phyloP scores from a whole-genome alignment of 129 eudicot species.

The Tanacetum coccineum region DNA sequence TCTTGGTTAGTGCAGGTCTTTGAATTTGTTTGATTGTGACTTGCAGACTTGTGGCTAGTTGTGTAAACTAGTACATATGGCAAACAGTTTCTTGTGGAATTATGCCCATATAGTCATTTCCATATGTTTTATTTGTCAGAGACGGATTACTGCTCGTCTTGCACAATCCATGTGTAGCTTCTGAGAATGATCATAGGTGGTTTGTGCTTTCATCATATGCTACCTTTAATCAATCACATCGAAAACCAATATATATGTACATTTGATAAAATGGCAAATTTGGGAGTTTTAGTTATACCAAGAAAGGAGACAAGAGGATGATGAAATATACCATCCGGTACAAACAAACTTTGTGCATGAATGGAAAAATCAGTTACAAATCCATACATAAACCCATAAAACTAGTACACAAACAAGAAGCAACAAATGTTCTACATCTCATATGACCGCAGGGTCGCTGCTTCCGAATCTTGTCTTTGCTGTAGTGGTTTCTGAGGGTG shows the following conservation, averaged over 20 bases:
- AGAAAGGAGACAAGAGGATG: not conserved
- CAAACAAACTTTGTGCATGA: conserved; percentile 18
- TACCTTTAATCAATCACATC: no score
- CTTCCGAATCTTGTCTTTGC: conserved; percentile 32
- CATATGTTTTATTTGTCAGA: not conserved
- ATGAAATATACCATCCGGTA: conserved; percentile 3
- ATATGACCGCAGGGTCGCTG: conserved; percentile 30
- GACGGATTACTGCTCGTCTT: not conserved
- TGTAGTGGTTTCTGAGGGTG: conserved; percentile 27
- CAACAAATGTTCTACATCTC: conserved; percentile 24
- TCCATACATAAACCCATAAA: conserved; percentile 22
- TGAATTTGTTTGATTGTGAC: no score
- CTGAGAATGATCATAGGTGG: no score
- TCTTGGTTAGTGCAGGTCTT: no score
- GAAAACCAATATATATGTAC: conserved; percentile 7
- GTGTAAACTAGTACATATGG: not conserved
- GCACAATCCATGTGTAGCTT: not conserved
- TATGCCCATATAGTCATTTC: not conserved
- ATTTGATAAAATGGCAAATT: conserved; percentile 5
- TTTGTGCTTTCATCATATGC: no score
- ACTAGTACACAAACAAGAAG: conserved; percentile 25
- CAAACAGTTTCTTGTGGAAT: not conserved
- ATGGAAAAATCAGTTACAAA: conserved; percentile 10
- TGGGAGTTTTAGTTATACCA: not conserved
- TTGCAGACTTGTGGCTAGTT: no score